Base-by-base conservation (phyloP, 106 monocot species). In the Dendrobium chrysotoxum region DNA sequence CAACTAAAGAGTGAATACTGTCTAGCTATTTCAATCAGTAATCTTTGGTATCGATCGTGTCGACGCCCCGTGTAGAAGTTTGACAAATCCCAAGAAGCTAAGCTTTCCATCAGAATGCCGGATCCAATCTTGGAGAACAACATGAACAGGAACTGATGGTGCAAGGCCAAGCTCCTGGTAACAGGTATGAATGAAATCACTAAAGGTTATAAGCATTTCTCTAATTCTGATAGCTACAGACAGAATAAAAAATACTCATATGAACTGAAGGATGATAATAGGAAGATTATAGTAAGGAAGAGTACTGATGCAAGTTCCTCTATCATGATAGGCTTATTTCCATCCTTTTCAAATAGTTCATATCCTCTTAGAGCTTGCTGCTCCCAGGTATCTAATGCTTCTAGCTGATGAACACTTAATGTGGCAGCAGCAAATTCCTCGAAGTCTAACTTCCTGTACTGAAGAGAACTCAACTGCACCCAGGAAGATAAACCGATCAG, bases 291-390 rank as follows among this genome's bases (percentile, higher is more conserved):
- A 15, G 71, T 13, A 35, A 71, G 31, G 40, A 17, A 53, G 75
- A 77, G 31, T 92, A 98, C 98, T 85, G 98, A 95, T 82, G 92
- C 98, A 75, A 98, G 92, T 85, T 98, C 98, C 78, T 98, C 94
- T 13, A 98, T 98, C 86, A 91, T 84, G 39, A 98, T 92, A 23
- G 89, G 78, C 41, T 86, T 85, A 83, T 95, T 98, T 16, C 92
- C 95, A 44, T 91, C 92, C 83, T 87, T 92, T 17, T 98, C 92
- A 41, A 98, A 98, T 31, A 92, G 77, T 23, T 92, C 92, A 75
- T 87, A 98, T 26, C 87, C 98, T 16, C 55, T 42, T 9, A 83
- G 89, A 66, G 95, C 89, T 72, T 91, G 94, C 40, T 88, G 89
- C 82, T 98, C 98, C 98, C 98, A 98, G 20, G 67, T 88, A 45